These are phyloP conservation scores for Stevia rebaudiana DNA, from an alignment of 140 eudicot species.

Conservation along the genomic window DNA sequence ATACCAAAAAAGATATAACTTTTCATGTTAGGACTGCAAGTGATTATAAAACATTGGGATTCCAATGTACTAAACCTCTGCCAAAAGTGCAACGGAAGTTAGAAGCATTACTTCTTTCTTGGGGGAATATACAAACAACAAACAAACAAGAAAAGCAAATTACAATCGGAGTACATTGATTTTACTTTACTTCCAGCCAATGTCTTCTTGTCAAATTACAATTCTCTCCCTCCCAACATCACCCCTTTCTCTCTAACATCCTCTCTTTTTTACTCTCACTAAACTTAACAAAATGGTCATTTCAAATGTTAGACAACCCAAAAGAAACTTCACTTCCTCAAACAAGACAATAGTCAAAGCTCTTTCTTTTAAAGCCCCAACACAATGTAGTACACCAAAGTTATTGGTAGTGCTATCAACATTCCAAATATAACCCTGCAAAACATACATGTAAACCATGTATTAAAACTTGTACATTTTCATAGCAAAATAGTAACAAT, in stretches of 20 bases:
- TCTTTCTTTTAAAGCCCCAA: slow-evolving; percentile 51
- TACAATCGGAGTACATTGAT: slow-evolving; percentile 22
- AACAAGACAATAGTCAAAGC: slow-evolving; percentile 28
- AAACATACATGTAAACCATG: slow-evolving; percentile 15
- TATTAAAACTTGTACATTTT: slow-evolving; percentile 16
- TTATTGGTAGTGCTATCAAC: slow-evolving; percentile 81
- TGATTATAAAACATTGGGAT: slow-evolving; percentile 20
- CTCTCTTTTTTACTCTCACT: slow-evolving; percentile 14
- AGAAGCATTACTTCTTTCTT: slow-evolving; percentile 23
- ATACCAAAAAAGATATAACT: not conserved
- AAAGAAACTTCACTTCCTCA: slow-evolving; percentile 27
- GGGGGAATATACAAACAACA: slow-evolving; percentile 5
- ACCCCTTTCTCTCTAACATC: slow-evolving; percentile 2
- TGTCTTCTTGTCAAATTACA: slow-evolving; percentile 31
- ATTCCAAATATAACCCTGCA: slow-evolving; percentile 92
- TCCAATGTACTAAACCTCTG: slow-evolving; percentile 24
- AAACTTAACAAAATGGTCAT: slow-evolving; percentile 26
- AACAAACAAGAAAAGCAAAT: not conserved
- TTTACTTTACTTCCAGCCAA: slow-evolving; percentile 19
- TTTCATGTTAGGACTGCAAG: not conserved
- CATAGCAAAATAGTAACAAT: not conserved
- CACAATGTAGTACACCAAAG: slow-evolving; percentile 77
- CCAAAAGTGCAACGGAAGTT: slow-evolving; percentile 20
- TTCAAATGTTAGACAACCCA: slow-evolving; percentile 18
- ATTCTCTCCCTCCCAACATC: slow-evolving; percentile 12